Evolutionary conservation across 1,139 yeast species (phyloP), one percentile per base, ranked within the genome.

Genomic region (Chernovozyma sophiae-reginae): DNA sequence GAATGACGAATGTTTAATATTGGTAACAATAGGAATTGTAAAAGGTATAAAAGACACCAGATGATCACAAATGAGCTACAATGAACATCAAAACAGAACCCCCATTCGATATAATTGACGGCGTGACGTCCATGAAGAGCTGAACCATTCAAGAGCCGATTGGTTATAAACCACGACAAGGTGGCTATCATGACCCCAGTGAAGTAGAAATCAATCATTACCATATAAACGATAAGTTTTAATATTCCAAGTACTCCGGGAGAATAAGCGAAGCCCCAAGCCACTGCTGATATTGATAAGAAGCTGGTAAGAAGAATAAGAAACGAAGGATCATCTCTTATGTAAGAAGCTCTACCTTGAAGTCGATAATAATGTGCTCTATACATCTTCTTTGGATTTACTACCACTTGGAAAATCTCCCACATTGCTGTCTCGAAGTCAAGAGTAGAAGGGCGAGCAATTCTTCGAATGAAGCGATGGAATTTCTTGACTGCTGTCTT

Each of bases 391-490:
- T 81, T 76, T 2, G 97, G 97, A 33, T 82, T 77, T 29, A 79
- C 65, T 18, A 89, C 68, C 39, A 89, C 62, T 51, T 86, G 77
- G 47, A 84, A 68, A 58, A 87, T 81, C 56, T 89, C 97, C 96
- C 96, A 89, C 43, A 81, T 73, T 14, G 97, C 96, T 2, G 95
- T 85, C 57, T 89, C 97, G 52, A 87, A 86, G 61, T 89, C 96
- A 37, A 89, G 68, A 0, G 95, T 82, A 10, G 81, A 84, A 4
- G 96, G 94, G 47, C 81, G 79, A 49, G 84, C 68, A 32, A 86
- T 45, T 32, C 76, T 51, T 38, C 58, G 56, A 31, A 58, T 39
- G 68, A 68, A 65, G 32, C 50, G 55, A 42, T 53, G 46, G 45
- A 41, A 30, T 45, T 47, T 17, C 42, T 43, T 28, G 14, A 26